A percentile compares a stretch with the other conserved stretches of the same genome.
These are phyloP conservation scores for Neofusicoccum parvum DNA, from an alignment of 2,329 filamentous ascomycete genomes.

Conservation along the genomic window DNA sequence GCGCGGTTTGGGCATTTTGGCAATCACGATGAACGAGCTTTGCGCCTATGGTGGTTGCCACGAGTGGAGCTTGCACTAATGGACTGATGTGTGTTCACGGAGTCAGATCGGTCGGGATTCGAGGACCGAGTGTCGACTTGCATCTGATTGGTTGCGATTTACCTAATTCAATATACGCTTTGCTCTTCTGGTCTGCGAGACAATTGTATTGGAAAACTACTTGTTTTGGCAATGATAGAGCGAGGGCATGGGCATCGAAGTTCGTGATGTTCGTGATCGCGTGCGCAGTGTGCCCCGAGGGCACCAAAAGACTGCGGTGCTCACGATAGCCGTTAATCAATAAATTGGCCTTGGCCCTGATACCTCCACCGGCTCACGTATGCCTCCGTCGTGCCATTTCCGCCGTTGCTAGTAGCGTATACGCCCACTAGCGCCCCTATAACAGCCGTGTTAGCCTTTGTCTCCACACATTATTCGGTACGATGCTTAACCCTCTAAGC, in stretches of 20 bases:
- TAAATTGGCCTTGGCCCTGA: conserved; percentile 29
- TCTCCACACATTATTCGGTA: neutral
- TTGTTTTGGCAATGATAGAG: neutral
- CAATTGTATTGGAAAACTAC: neutral
- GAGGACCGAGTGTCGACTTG: too few species aligned
- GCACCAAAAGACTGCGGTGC: neutral
- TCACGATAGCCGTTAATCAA: neutral
- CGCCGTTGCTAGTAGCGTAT: conserved; percentile 58
- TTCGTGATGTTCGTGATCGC: neutral
- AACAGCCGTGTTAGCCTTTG: neutral
- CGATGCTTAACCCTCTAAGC: neutral
- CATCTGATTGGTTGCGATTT: too few species aligned
- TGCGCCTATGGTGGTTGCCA: too few species aligned
- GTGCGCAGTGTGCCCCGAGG: neutral
- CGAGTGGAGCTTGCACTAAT: too few species aligned
- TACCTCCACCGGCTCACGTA: conserved; percentile 56
- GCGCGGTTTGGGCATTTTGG: neutral
- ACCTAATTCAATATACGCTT: too few species aligned
- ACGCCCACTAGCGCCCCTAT: conserved; percentile 53
- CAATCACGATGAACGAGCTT: neutral
- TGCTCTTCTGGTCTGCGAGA: neutral
- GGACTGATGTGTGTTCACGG: too few species aligned
- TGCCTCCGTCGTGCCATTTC: conserved; percentile 45
- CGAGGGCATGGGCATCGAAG: neutral
- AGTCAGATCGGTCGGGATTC: too few species aligned